Evolutionary conservation across 179 eudicot genomes (phyloP), one percentile per base, ranked within the genome.

Genomic region (Drosera spatulata): DNA sequence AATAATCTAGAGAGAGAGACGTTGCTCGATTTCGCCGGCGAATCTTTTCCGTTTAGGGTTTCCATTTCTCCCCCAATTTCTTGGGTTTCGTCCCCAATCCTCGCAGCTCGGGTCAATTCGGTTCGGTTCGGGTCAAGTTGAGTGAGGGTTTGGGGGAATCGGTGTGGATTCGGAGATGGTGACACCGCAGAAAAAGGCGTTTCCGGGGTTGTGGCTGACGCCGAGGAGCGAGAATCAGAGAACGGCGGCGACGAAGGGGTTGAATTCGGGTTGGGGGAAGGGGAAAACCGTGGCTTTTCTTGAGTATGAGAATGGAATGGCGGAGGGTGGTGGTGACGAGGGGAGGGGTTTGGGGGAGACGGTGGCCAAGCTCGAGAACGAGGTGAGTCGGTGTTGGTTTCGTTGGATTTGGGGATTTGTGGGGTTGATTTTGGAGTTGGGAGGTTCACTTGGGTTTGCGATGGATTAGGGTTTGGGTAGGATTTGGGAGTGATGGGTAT

Each of bases 141-240:
- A 22, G 33, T 22, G 33, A 22, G 33, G 33, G 33, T 22, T 22
- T 22, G 33, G 33, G 33, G 33, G 33, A 22, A 22, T 22, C 33
- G 33, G 33, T 22, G 33, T 22, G 33, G 33, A 22, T 22, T 22
- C 33, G 33, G 33, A 22, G 38, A 81, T 85, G 95, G 77, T 82
- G 57, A 82, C 91, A 4, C 91, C 91, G 3, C 80, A 84, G 56
- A 82, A 71, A 69, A 79, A 77, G 73, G 67, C 70, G 22, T 83
- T 72, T 60, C 61, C 85, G n/a, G 81, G 72, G 5, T 88, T 86
- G 93, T 71, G 84, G 41, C 78, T 78, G 48, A 56, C 84, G 6
- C 87, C 88, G 39, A 77, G 81, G 66, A 61, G 69, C 39, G 81
- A 77, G 53, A 74, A 59, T 55, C 71, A 56, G 63, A 78, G 72